Evolutionary conservation across 2,329 filamentous ascomycete genomes (phyloP).

Genomic region (Berkeleyomyces basicola): DNA sequence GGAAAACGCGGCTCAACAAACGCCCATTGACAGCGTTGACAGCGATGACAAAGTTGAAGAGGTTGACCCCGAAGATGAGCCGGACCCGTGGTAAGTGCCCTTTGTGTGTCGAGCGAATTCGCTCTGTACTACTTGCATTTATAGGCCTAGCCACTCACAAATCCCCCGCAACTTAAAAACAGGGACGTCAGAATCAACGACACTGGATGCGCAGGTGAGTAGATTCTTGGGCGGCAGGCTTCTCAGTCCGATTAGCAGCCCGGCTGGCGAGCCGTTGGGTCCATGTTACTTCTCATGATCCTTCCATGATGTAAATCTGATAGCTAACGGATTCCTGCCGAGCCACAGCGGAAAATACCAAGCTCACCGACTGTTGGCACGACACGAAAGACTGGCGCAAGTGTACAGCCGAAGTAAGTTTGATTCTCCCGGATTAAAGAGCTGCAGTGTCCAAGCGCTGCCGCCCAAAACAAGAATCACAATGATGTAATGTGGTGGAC

Average conservation of each 20-base stretch:
- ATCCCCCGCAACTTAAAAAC: not conserved
- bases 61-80: conserved; percentile 59
- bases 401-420: conserved; percentile 70
- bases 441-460: not conserved
- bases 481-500: not conserved
- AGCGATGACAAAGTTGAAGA: not conserved
- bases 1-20: conserved; percentile 18
- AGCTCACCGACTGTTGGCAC: conserved; percentile 88
- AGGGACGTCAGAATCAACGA: conserved; percentile 98
- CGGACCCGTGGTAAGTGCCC: conserved; percentile 68
- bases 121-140: not conserved
- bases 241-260: not conserved
- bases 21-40: conserved; percentile 6
- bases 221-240: not conserved
- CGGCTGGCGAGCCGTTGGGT: not conserved
- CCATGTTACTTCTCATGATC: not conserved
- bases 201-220: conserved; percentile 74
- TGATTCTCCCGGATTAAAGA: no score
- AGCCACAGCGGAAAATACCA: conserved; percentile 60
- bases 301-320: not conserved
- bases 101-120: not conserved
- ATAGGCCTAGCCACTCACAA: not conserved
- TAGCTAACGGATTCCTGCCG: not conserved
- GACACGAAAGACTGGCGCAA: conserved; percentile 91
- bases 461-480: not conserved